phyloP scores from a whole-genome alignment of 2,329 filamentous ascomycete species.

The Trichoderma asperellum region DNA sequence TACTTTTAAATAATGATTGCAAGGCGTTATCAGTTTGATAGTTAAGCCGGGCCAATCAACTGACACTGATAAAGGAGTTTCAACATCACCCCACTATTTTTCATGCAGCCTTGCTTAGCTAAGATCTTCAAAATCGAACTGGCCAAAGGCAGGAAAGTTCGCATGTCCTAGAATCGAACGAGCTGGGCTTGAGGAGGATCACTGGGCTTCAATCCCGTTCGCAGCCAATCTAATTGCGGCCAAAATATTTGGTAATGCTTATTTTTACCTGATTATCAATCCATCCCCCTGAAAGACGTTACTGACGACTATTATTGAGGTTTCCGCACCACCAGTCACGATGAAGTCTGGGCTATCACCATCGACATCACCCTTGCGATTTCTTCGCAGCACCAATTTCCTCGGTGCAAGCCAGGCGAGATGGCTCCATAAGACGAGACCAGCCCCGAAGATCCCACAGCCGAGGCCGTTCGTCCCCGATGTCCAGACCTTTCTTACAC shows the following conservation, averaged over 20 bases:
- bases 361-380: constrained; percentile 38
- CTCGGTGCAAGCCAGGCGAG: constrained; percentile 45
- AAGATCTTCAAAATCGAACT: constrained; percentile 31
- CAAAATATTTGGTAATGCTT: background rate
- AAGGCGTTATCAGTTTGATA: constrained; percentile 15
- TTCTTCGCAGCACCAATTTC: constrained; percentile 40
- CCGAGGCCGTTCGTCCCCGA: constrained; percentile 88
- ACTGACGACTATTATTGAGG: background rate
- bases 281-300: background rate
- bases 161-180: background rate
- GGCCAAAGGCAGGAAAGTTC: constrained; percentile 7
- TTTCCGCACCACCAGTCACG: constrained; percentile 25
- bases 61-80: background rate
- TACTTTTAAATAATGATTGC: background rate
- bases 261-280: no score
- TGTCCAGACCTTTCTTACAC: constrained; percentile 79
- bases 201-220: background rate
- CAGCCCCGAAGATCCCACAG: constrained; percentile 56
- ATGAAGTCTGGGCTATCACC: constrained; percentile 43
- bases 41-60: background rate
- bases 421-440: constrained; percentile 50
- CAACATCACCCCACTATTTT: constrained; percentile 12
- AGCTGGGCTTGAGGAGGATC: background rate
- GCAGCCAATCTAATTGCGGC: background rate
- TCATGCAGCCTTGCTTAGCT: constrained; percentile 42